Evolutionary conservation across 108 stramenopile species (phyloP).

Genomic region (Cyclotella choctawhatcheeana): DNA sequence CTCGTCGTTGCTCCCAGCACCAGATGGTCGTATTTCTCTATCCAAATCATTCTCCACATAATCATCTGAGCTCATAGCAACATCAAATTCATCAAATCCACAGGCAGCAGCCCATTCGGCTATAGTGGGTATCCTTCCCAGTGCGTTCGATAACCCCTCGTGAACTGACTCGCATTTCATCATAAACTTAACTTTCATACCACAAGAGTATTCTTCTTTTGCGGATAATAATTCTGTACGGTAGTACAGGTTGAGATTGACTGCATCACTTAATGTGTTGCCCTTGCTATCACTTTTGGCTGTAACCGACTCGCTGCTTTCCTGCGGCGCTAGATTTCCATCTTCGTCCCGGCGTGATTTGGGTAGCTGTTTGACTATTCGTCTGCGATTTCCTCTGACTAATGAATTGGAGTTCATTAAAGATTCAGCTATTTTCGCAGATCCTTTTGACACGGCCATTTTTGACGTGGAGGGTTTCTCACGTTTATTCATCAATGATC

Average conservation of each 20-base stretch:
- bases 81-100: conserved; percentile 54
- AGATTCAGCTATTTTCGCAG: conserved; percentile 22
- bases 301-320: not conserved
- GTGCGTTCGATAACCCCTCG: conserved; percentile 61
- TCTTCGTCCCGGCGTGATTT: conserved; percentile 40
- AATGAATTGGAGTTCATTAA: conserved; percentile 34
- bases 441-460: conserved; percentile 1
- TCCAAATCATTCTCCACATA: conserved; percentile 54
- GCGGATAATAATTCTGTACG: conserved; percentile 70
- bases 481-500: conserved; percentile 35
- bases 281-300: conserved; percentile 1
- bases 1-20: conserved; percentile 43
- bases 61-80: conserved; percentile 35
- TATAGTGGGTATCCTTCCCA: conserved; percentile 67
- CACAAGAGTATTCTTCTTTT: conserved; percentile 78
- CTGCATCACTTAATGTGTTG: conserved; percentile 10
- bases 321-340: conserved; percentile 12
- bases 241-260: conserved; percentile 75
- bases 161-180: conserved; percentile 79
- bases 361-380: conserved; percentile 38
- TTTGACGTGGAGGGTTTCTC: not conserved
- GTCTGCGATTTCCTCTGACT: conserved; percentile 30
- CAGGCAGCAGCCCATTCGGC: conserved; percentile 86
- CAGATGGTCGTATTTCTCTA: conserved; percentile 63
- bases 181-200: conserved; percentile 79